Conservation (phyloP, 1,284 basidiomycete genomes). For the Bondarzewia mesenterica region DNA sequence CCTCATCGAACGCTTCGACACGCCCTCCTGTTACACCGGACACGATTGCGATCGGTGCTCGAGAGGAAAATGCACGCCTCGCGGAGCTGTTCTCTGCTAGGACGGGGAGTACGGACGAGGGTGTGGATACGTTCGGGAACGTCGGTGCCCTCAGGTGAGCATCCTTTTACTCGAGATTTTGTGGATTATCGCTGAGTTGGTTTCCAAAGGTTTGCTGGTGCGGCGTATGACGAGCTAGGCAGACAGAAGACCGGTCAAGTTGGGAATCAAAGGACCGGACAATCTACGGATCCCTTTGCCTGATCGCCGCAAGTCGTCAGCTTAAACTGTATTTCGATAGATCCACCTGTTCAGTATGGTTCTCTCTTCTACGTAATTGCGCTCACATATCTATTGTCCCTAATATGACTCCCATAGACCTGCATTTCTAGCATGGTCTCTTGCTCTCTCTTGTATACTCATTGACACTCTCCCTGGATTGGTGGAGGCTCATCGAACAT, state of each 20-base stretch:
- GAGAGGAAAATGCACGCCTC: slow-evolving; percentile 46
- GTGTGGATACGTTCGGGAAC: slow-evolving; percentile 28
- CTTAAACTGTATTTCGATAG: too few relatives aligned
- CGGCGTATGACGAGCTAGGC: background rate
- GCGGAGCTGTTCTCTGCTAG: slow-evolving; percentile 16
- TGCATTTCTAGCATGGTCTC: too few relatives aligned
- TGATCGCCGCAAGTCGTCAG: too few relatives aligned
- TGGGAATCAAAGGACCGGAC: too few relatives aligned
- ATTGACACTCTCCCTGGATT: too few relatives aligned
- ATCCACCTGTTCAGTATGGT: too few relatives aligned
- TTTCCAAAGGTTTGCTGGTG: slow-evolving; percentile 12
- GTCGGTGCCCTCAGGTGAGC: slow-evolving; percentile 16
- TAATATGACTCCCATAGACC: too few relatives aligned
- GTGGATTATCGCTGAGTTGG: background rate
- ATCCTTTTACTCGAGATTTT: background rate
- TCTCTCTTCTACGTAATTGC: too few relatives aligned
- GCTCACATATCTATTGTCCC: too few relatives aligned
- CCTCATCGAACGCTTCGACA: slow-evolving; percentile 25
- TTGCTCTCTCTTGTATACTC: too few relatives aligned
- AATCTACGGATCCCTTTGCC: too few relatives aligned
- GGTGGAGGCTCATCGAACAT: too few relatives aligned
- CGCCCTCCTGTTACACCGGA: slow-evolving; percentile 17
- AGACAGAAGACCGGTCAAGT: background rate
- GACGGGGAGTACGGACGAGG: slow-evolving; percentile 17
- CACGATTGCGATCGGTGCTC: slow-evolving; percentile 26